phyloP scores from a whole-genome alignment of 306 rosid genomes.

The Gleditsia sinensis region DNA sequence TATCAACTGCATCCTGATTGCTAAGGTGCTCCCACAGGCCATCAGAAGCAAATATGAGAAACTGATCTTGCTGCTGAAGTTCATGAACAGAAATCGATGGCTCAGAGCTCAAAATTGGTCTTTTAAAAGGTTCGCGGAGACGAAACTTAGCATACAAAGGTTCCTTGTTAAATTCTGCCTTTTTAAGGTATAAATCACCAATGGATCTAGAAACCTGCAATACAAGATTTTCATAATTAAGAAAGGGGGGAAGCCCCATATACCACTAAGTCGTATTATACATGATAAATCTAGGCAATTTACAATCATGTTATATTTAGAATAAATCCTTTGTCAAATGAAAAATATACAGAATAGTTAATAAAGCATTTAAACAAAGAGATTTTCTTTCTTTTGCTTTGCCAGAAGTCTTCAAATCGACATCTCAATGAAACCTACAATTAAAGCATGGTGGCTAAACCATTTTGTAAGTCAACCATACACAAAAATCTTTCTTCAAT shows the following conservation, averaged over 20 bases:
- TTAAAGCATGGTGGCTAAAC: conserved; percentile 7
- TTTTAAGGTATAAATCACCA: conserved; percentile 64
- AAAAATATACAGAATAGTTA: background rate
- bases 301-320: background rate
- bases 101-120: conserved; percentile 64
- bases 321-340: conserved; percentile 16
- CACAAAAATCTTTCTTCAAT: background rate
- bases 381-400: conserved; percentile 5
- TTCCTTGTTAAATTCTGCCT: conserved; percentile 60
- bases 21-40: conserved; percentile 77
- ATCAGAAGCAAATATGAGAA: conserved; percentile 69
- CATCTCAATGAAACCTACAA: conserved; percentile 9
- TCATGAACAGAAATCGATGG: conserved; percentile 57
- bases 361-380: background rate
- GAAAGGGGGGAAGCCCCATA: background rate
- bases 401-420: conserved; percentile 6
- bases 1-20: conserved; percentile 70
- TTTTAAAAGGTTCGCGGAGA: conserved; percentile 54
- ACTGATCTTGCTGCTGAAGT: conserved; percentile 55
- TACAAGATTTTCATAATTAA: background rate
- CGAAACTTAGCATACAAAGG: conserved; percentile 65
- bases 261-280: background rate
- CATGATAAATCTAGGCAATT: background rate
- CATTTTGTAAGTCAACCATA: conserved; percentile 23
- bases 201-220: conserved; percentile 65